A percentile compares a stretch with the other conserved stretches of the same genome.
Conservation (phyloP, 441 rosid species). For the Iberis amara region DNA sequence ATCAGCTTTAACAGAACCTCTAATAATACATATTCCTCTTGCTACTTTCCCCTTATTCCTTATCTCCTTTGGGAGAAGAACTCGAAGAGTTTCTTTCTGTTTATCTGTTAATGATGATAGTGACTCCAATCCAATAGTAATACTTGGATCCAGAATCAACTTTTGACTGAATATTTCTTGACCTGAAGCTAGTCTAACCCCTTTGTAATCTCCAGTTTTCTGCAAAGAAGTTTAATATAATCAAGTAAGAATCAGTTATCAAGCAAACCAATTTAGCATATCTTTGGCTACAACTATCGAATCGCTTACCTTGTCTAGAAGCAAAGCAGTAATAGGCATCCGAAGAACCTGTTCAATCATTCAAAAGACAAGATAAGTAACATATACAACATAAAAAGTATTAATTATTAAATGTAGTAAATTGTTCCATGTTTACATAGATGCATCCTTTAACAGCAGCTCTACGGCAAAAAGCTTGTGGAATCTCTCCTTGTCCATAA, state of each 20-base stretch:
- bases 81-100: slow-evolving; percentile 33
- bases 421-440: slow-evolving; percentile 51
- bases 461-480: slow-evolving; percentile 90
- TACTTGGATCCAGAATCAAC: slow-evolving; percentile 74
- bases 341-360: slow-evolving; percentile 59
- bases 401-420: slow-evolving; percentile 4
- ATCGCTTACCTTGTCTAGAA: slow-evolving; percentile 55
- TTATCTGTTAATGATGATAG: slow-evolving; percentile 31
- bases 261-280: slow-evolving; percentile 1
- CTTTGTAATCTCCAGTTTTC: slow-evolving; percentile 61
- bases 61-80: slow-evolving; percentile 26
- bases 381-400: slow-evolving; percentile 8
- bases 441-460: slow-evolving; percentile 92
- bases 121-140: slow-evolving; percentile 35
- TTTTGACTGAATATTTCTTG: slow-evolving; percentile 75
- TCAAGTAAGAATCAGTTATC: neutral
- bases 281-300: slow-evolving; percentile 10
- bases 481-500: slow-evolving; percentile 89
- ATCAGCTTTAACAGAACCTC: slow-evolving; percentile 60
- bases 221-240: slow-evolving; percentile 30
- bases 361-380: slow-evolving; percentile 21
- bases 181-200: slow-evolving; percentile 84
- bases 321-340: slow-evolving; percentile 76
- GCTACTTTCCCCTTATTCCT: slow-evolving; percentile 57
- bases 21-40: slow-evolving; percentile 74